Conservation (phyloP, 345 rosid species). For the Streptanthus diversifolius region DNA sequence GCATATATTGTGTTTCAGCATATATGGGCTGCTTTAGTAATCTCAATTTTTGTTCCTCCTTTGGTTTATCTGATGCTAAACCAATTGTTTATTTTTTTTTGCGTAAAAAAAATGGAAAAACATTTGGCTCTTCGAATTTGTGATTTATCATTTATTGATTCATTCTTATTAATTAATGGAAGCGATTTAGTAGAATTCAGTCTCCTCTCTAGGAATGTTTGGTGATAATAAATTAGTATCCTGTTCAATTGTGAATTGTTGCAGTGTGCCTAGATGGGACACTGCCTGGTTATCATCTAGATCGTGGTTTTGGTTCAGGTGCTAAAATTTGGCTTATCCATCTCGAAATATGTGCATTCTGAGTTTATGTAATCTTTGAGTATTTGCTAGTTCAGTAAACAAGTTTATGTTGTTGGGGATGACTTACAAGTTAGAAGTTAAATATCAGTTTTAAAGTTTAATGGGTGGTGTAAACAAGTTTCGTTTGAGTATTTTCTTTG, state of each 20-base stretch:
- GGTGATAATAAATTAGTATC: neutral
- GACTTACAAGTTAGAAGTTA: neutral
- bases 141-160: too few species aligned
- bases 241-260: neutral
- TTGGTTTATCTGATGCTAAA: too few species aligned
- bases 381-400: neutral
- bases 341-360: conserved; percentile 53
- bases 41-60: too few species aligned
- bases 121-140: neutral
- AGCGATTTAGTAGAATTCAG: too few species aligned
- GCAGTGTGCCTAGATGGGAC: conserved; percentile 92
- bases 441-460: too few species aligned
- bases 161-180: neutral
- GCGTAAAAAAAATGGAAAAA: neutral
- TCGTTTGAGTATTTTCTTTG: too few species aligned
- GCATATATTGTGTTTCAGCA: too few species aligned
- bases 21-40: too few species aligned
- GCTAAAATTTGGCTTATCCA: conserved; percentile 82
- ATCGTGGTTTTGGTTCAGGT: conserved; percentile 71
- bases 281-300: conserved; percentile 83
- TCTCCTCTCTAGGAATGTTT: too few species aligned
- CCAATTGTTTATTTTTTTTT: too few species aligned
- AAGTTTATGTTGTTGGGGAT: neutral
- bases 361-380: too few species aligned
- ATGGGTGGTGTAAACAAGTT: too few species aligned